Percentiles rank a stretch among this genome's conserved stretches.
These are phyloP conservation scores for Coccomyxa subellipsoidea DNA, from an alignment of 163 green algal species.

Conservation along the genomic window DNA sequence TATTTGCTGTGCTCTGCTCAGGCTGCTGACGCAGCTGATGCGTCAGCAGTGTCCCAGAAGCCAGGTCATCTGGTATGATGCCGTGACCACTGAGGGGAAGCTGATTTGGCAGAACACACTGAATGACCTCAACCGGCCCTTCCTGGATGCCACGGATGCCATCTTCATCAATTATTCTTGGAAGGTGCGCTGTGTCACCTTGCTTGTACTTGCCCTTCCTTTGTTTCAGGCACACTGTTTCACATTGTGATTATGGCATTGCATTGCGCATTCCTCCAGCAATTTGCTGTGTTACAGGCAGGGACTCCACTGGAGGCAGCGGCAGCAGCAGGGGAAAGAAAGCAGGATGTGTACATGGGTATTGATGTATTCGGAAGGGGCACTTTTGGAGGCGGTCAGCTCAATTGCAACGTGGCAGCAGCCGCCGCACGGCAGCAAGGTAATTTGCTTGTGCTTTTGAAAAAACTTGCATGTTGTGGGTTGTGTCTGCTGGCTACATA, in stretches of 20 bases:
- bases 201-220: too few relatives aligned
- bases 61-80: slow-evolving; percentile 56
- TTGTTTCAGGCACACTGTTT: too few relatives aligned
- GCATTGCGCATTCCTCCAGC: too few relatives aligned
- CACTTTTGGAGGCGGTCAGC: slow-evolving; percentile 52
- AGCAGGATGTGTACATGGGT: slow-evolving; percentile 32
- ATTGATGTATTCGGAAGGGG: slow-evolving; percentile 56
- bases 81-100: slow-evolving; percentile 74
- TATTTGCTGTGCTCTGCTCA: slow-evolving; percentile 6
- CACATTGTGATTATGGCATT: too few relatives aligned
- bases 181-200: slow-evolving; percentile 17
- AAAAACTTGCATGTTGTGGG: too few relatives aligned
- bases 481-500: too few relatives aligned
- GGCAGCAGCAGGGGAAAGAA: slow-evolving; percentile 17
- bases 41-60: not conserved
- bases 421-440: slow-evolving; percentile 22
- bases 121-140: slow-evolving; percentile 41
- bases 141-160: slow-evolving; percentile 45
- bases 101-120: slow-evolving; percentile 60
- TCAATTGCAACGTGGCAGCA: slow-evolving; percentile 32
- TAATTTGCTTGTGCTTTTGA: too few relatives aligned
- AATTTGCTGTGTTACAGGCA: too few relatives aligned
- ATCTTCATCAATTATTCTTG: slow-evolving; percentile 59
- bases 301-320: slow-evolving; percentile 14
- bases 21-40: slow-evolving; percentile 10